Conservation (phyloP, 2,329 filamentous ascomycete genomes). For the Fusarium acutatum region DNA sequence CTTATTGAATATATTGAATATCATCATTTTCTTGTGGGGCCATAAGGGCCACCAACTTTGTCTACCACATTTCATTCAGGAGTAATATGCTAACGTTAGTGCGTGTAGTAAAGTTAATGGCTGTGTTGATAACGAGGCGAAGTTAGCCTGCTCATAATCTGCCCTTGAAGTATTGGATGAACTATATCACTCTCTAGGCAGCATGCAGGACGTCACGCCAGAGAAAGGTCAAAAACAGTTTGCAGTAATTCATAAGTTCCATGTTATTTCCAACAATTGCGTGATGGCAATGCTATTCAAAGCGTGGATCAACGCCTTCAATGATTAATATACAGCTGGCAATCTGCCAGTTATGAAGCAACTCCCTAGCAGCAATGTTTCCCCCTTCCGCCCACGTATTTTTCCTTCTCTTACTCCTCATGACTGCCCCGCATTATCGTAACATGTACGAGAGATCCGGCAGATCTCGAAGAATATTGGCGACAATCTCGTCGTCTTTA, state of each 20-base stretch:
- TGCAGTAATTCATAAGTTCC: not conserved
- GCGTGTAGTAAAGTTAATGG: not conserved
- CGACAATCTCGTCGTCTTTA: slow-evolving; percentile 46
- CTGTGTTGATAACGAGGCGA: not conserved
- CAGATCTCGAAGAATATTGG: slow-evolving; percentile 48
- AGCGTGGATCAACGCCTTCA: slow-evolving; percentile 19
- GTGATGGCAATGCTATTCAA: slow-evolving; percentile 9
- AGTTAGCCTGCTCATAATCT: not conserved
- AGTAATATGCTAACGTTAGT: not conserved
- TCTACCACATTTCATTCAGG: not conserved
- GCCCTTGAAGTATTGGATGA: not conserved
- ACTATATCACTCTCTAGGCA: not conserved
- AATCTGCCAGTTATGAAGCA: not conserved
- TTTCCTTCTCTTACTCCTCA: slow-evolving; percentile 17
- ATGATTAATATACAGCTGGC: slow-evolving; percentile 27
- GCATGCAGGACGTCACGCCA: not conserved
- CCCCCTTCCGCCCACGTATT: not conserved
- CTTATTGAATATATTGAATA: not conserved
- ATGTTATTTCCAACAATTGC: slow-evolving; percentile 1
- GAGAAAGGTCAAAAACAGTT: not conserved
- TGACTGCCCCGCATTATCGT: slow-evolving; percentile 40
- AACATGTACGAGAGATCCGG: slow-evolving; percentile 59
- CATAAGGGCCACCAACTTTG: not conserved
- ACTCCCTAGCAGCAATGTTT: not conserved
- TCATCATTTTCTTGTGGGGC: not conserved